Base-by-base conservation (phyloP, 179 eudicot species). In the Beta lomatogona region DNA sequence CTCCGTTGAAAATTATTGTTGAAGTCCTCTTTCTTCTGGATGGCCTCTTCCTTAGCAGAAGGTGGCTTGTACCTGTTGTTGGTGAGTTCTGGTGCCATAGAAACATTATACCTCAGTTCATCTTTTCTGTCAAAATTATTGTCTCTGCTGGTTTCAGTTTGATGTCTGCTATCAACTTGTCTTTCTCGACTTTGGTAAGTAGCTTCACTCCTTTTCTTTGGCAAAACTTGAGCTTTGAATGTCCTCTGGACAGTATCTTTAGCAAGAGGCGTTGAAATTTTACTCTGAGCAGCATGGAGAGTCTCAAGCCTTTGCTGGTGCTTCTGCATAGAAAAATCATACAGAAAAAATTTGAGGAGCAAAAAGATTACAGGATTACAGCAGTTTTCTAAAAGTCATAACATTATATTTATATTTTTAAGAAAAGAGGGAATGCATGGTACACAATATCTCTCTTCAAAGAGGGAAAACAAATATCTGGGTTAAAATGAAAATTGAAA, bases 261-360 rank as follows among this genome's bases (percentile, higher is more conserved):
- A 63, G 75, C 88, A 73, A 53, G 71, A 59, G 86, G 88, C 31
- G 82, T 18, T 53, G 68, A 67, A 75, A 63, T 76, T 75, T 82
- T 84, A 61, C 80, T 66, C 58, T 80, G 84, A 54, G 83, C 79
- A 82, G 79, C 82, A 57, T 80, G 79, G 75, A 60, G 9, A 54
- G 81, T 79, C 69, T 81, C 86, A 57, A 77, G 82, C 68, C 68
- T 80, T 73, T 71, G 83, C 3, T 84, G 77, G 58, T 82, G 89
- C 55, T 87, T 86, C 97, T 92, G 89, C 85, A 83, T 73, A 73
- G 73, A 60, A 77, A 48, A 73, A 65, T 41, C 15, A 72, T 5
- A 71, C 19, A 52, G 7, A 45, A 58, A 44, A 13, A 10, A 25
- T 67, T 22, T 69, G 41, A 21, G 63, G 46, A 55, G 19, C 53